Conservation (phyloP, 768 basidiomycete species). For the Boletus pseudo-olivaceus region DNA sequence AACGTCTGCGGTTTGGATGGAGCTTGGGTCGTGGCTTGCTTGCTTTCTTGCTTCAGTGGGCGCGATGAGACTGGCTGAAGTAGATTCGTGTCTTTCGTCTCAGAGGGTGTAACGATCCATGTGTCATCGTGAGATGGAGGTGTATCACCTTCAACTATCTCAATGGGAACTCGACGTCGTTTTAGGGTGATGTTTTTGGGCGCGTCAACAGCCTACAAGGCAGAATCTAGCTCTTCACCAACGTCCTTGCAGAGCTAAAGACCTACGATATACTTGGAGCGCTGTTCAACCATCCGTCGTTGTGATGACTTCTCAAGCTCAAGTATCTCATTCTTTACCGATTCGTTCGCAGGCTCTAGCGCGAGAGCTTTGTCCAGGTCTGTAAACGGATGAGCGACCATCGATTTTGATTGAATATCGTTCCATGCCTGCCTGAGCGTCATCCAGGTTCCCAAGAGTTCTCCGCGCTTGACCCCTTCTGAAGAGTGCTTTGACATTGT, state of each 20-base stretch:
- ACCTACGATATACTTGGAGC: constrained; percentile 33
- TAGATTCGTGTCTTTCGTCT: constrained; percentile 20
- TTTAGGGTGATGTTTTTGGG: constrained; percentile 25
- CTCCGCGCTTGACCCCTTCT: constrained; percentile 71
- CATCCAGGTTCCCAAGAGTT: constrained; percentile 49
- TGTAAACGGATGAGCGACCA: constrained; percentile 27
- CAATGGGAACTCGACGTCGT: constrained; percentile 62
- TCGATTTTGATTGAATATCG: not conserved
- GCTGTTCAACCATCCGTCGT: constrained; percentile 28
- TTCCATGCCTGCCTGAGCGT: constrained; percentile 56
- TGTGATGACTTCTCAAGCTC: constrained; percentile 44
- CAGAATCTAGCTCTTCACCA: constrained; percentile 3
- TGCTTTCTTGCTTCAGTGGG: constrained; percentile 18
- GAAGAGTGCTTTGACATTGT: constrained; percentile 78
- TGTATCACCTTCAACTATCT: constrained; percentile 45
- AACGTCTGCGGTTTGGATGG: constrained; percentile 39
- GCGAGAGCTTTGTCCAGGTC: constrained; percentile 59
- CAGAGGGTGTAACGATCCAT: not conserved
- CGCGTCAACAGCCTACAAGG: constrained; percentile 6
- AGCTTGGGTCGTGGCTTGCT: constrained; percentile 1
- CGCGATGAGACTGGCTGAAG: constrained; percentile 43
- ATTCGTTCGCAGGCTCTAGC: constrained; percentile 61
- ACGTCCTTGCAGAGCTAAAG: not conserved
- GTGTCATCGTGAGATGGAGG: constrained; percentile 1
- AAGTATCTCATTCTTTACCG: constrained; percentile 60